Conservation (phyloP, 768 basidiomycete genomes). For the Hydnum rufescens region DNA sequence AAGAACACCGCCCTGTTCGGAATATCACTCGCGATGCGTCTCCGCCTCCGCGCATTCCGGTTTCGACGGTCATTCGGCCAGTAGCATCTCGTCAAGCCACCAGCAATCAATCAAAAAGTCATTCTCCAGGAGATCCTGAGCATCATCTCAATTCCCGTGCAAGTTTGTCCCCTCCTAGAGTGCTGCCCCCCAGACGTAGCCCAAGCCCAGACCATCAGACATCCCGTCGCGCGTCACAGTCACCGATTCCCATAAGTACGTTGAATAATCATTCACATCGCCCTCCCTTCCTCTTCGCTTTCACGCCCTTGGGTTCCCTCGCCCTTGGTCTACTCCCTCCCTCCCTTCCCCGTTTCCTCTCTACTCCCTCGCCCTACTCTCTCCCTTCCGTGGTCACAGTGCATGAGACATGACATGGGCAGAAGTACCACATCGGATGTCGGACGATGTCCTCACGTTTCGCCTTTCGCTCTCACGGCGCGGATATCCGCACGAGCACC, state of each 20-base stretch:
- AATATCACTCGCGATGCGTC: neutral
- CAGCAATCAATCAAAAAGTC: too few species aligned
- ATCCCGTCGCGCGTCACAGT: neutral
- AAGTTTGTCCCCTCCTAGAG: neutral
- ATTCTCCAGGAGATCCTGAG: neutral
- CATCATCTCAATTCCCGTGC: neutral
- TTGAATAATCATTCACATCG: neutral
- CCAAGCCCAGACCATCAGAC: neutral
- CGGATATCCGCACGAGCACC: too few species aligned
- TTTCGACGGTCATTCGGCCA: too few species aligned
- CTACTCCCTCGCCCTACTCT: neutral
- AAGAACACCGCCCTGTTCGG: neutral
- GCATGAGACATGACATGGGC: neutral
- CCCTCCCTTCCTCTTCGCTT: neutral
- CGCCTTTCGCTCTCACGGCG: too few species aligned
- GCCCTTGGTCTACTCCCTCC: too few species aligned
- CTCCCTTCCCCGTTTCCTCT: too few species aligned
- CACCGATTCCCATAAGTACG: neutral
- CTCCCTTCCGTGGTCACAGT: neutral
- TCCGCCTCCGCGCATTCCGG: too few species aligned
- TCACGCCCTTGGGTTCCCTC: neutral
- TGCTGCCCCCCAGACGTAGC: neutral
- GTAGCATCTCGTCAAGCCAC: too few species aligned
- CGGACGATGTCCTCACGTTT: too few species aligned
- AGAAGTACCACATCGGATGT: neutral